Percentiles rank a stretch among this genome's conserved stretches.
Evolutionary conservation across 2,329 filamentous ascomycete species (phyloP).

Genomic region (Aspergillus unguis): DNA sequence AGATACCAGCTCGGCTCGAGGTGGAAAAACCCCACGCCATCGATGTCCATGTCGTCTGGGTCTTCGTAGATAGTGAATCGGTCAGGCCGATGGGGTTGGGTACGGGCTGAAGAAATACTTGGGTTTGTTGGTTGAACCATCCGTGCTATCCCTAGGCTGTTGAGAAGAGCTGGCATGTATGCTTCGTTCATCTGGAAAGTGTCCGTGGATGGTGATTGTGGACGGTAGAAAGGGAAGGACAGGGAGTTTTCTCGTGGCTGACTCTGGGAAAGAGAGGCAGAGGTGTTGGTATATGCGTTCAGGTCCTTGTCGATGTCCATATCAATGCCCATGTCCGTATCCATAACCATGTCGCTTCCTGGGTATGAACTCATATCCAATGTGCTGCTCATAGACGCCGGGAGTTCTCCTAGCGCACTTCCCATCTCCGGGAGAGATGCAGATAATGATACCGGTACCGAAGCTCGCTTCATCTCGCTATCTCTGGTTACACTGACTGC

Average conservation of each 20-base stretch:
- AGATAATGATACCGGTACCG: not conserved
- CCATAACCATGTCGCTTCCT: not conserved
- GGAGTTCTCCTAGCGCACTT: not conserved
- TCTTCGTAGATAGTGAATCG: constrained; percentile 23
- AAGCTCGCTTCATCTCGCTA: not conserved
- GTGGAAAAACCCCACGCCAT: not conserved
- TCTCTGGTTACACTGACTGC: too few relatives aligned
- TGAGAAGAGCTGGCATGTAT: not conserved
- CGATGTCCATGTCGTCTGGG: constrained; percentile 9
- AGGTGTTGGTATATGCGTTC: too few relatives aligned
- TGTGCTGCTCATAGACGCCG: not conserved
- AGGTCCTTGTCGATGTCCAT: not conserved
- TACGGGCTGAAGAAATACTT: too few relatives aligned
- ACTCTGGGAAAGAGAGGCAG: too few relatives aligned
- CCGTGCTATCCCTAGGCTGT: not conserved
- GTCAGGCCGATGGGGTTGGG: not conserved
- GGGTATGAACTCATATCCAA: not conserved
- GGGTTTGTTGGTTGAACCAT: too few relatives aligned
- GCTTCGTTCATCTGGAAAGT: not conserved
- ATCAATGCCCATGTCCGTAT: not conserved
- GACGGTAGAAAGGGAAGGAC: not conserved
- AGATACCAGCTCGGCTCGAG: not conserved
- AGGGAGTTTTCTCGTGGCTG: too few relatives aligned
- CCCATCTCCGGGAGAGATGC: not conserved
- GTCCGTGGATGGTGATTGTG: not conserved